Percentiles rank a stretch among this genome's conserved stretches.
Conservation (phyloP, 768 basidiomycete genomes). For the Lentinus brumalis region DNA sequence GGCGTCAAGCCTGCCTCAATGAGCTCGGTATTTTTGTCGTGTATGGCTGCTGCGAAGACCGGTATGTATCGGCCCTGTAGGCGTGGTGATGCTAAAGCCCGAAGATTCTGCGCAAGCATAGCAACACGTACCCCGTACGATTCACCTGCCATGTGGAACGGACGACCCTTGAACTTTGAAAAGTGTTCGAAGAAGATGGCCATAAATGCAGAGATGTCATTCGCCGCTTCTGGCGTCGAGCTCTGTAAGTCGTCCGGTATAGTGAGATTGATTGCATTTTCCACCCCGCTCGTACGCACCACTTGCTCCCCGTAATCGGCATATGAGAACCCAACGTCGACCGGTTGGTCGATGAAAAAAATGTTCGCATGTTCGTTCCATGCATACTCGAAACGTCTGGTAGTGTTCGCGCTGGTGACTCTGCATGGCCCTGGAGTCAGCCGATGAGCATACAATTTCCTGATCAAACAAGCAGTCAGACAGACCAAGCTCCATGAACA, state of each 20-base stretch:
- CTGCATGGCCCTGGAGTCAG: conserved; percentile 59
- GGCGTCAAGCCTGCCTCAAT: conserved; percentile 46
- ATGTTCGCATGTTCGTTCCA: conserved; percentile 69
- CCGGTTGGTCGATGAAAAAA: conserved; percentile 44
- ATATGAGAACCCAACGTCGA: conserved; percentile 36
- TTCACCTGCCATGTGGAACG: conserved; percentile 42
- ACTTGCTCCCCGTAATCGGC: conserved; percentile 58
- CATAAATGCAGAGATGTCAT: conserved; percentile 68
- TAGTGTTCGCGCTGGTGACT: conserved; percentile 48
- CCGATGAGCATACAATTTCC: conserved; percentile 49
- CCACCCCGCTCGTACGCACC: conserved; percentile 32
- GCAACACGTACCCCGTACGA: conserved; percentile 47
- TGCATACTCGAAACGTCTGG: conserved; percentile 54
- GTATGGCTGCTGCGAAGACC: conserved; percentile 45
- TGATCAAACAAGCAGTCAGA: neutral
- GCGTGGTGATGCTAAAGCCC: neutral
- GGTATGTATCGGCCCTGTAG: conserved; percentile 51
- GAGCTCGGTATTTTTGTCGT: conserved; percentile 45
- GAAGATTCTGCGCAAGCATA: neutral
- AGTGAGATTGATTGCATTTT: neutral
- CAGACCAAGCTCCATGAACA: conserved; percentile 51
- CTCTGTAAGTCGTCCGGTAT: conserved; percentile 36
- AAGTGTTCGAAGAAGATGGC: conserved; percentile 74
- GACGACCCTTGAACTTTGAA: conserved; percentile 61
- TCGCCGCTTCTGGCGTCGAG: conserved; percentile 66